phyloP scores from a whole-genome alignment of 257 asterid species.

The Cordia subcordata region DNA sequence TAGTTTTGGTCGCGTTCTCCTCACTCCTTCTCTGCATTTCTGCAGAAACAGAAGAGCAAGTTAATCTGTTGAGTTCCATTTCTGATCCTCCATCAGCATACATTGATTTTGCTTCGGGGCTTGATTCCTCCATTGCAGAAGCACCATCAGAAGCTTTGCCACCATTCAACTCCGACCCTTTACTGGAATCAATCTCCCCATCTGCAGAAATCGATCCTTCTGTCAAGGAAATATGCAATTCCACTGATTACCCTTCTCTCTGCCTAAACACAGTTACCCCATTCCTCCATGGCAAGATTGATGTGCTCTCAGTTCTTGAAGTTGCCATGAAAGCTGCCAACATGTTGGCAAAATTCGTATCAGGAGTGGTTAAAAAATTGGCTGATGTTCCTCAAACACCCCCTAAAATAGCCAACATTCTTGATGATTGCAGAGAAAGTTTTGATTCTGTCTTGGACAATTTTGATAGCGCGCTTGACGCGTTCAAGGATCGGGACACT shows the following conservation, averaged over 20 bases:
- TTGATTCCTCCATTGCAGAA: neutral
- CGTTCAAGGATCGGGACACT: conserved; percentile 5
- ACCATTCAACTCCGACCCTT: too few species aligned
- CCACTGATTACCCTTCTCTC: conserved; percentile 29
- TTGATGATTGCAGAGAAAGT: conserved; percentile 22
- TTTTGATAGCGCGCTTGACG: conserved; percentile 10
- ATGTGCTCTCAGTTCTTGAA: conserved; percentile 12
- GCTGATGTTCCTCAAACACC: conserved; percentile 16
- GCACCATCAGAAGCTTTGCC: neutral
- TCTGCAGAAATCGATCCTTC: neutral
- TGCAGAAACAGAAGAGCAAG: neutral
- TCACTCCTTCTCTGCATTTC: neutral
- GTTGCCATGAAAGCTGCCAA: conserved; percentile 8
- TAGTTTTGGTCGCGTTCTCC: neutral
- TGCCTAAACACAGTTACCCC: conserved; percentile 27
- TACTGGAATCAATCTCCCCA: too few species aligned
- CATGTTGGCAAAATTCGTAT: conserved; percentile 16
- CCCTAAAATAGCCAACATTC: neutral
- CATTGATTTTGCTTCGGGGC: too few species aligned
- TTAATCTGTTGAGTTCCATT: too few species aligned
- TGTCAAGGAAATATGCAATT: conserved; percentile 21
- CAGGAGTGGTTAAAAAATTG: conserved; percentile 2
- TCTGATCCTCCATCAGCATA: neutral
- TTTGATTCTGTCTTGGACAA: conserved; percentile 16
- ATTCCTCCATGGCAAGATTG: neutral